Evolutionary conservation across 2,329 filamentous ascomycete genomes (phyloP), one percentile per base, ranked within the genome.

Genomic region (Beauveria sp.): DNA sequence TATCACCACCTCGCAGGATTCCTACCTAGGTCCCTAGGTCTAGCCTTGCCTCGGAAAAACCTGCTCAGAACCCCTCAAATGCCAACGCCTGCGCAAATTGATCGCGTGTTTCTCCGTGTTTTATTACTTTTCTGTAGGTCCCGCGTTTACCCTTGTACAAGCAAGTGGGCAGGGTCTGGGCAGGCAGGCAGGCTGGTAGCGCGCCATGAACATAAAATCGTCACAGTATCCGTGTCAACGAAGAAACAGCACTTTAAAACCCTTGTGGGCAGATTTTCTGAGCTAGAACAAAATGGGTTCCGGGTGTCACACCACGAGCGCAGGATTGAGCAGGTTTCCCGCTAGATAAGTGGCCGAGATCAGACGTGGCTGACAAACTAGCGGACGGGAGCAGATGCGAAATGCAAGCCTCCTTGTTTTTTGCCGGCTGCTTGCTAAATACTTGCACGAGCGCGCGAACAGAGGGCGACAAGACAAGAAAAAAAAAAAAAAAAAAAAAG

Each of bases 301-400:
- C 2, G 18, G 5, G 16, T 20, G 40, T 54, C 40, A 53, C 41
- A 53, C 48, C 41, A 54, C n/a, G 5, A 53, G 57, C 48, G 57
- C 57, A 54, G 20, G 50, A 60, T 60, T 60, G 57, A 60, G 57
- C 57, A 60, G 48, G 57, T 60, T 60, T 60, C 26, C 24, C 48
- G 48, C 48, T 20, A 51, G 16, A 7, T n/a, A 43, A 18, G 37
- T n/a, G 16, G 30, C 8, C n/a, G 26, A n/a, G 43, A 47, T 20
- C 43, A n/a, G 54, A 56, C 48, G 54, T 40, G 54, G 43, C 54
- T 56, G 20, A 16, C 18, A 12, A 37, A 26, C 43, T 56, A 56
- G 28, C n/a, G 54, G 20, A 10, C 26, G n/a, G 54, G 43, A 9
- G 24, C 34, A 37, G 34, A 37, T 37, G 34, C 34, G 34, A 37